Base-by-base conservation (phyloP, 176 grass and related monocot genomes). In the Coix lacrymajobi region DNA sequence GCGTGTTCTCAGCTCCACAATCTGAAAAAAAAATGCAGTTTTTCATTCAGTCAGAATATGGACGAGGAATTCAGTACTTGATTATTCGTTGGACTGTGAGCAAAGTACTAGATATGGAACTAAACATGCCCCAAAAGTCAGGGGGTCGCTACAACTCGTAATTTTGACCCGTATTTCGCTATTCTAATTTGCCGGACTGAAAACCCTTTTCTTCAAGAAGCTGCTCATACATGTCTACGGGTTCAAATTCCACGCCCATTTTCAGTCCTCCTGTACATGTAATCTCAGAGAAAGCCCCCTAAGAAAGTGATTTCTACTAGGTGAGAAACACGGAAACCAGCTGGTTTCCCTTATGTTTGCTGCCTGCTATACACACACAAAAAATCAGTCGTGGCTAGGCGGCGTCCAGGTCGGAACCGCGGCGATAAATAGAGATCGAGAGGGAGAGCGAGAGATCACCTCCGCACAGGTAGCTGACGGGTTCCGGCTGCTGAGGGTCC, bases 381-480 rank as follows among this genome's bases (percentile, higher is more conserved):
- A 30, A 14, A 48, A 36, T 17, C 62, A n/a, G 8, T 10, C 41
- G 32, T 45, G 38, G 29, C 69, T 14, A 62, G 73, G 44, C 3
- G 73, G 44, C 3, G 40, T 12, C 15, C 38, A 20, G 20, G 41
- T 20, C 1, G 30, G 63, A 26, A 45, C 56, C 20, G 45, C 36
- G 65, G 22, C 38, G 16, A 29, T 25, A 45, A 22, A 4, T 26
- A 7, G 34, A 66, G 11, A 52, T 10, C 13, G 34, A 7, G 31
- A 69, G 10, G 5, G 24, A 49, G 10, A 36, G 32, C 28, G 24
- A 56, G 36, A 17, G 31, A 57, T 43, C 24, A 90, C 84, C 84
- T 83, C 84, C 84, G 39, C 88, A 90, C 48, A 90, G 88, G 46
- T 90, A 86, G 80, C 75, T 87, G 63, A 89, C 87, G 33, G 87